Percentiles rank a stretch among this genome's conserved stretches.
Evolutionary conservation across 768 basidiomycete genomes (phyloP).

Genomic region (Xanthoconium stramineum): DNA sequence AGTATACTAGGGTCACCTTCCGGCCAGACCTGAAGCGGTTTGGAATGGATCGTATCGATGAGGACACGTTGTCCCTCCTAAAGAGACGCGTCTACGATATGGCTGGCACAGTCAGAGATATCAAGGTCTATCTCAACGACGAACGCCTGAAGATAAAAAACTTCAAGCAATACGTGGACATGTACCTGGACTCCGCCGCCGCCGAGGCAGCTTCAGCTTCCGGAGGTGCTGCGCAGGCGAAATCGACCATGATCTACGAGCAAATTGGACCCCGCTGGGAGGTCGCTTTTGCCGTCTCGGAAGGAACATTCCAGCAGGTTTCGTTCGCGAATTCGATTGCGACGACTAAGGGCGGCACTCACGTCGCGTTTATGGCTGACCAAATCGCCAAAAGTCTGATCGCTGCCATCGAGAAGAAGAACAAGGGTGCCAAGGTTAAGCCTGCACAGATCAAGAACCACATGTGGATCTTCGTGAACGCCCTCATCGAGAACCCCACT

Average conservation of each 20-base stretch:
- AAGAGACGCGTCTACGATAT: conserved; percentile 95
- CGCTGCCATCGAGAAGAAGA: conserved; percentile 88
- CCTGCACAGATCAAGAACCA: conserved; percentile 93
- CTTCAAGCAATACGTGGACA: conserved; percentile 96
- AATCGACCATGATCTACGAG: conserved; percentile 82
- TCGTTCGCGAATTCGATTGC: conserved; percentile 98
- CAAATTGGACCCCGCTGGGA: conserved; percentile 85
- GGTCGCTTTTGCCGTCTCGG: conserved; percentile 90
- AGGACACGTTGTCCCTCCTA: conserved; percentile 84
- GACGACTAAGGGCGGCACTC: conserved; percentile 94
- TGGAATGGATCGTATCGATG: conserved; percentile 88
- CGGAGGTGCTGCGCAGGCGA: conserved; percentile 75
- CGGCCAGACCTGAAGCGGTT: conserved; percentile 89
- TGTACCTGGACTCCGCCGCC: conserved; percentile 80
- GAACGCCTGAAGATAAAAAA: conserved; percentile 88
- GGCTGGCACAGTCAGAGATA: conserved; percentile 90
- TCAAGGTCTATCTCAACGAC: conserved; percentile 93
- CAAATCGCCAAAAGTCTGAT: conserved; percentile 86
- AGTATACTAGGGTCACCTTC: conserved; percentile 92
- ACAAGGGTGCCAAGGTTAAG: conserved; percentile 94
- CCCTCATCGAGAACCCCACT: conserved; percentile 93
- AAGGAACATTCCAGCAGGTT: conserved; percentile 89
- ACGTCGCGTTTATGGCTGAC: conserved; percentile 81
- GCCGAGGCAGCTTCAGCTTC: conserved; percentile 65
- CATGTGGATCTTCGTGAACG: conserved; percentile 98